These are phyloP conservation scores for Botryococcus braunii DNA, from an alignment of 163 green algal genomes.

Conservation along the genomic window DNA sequence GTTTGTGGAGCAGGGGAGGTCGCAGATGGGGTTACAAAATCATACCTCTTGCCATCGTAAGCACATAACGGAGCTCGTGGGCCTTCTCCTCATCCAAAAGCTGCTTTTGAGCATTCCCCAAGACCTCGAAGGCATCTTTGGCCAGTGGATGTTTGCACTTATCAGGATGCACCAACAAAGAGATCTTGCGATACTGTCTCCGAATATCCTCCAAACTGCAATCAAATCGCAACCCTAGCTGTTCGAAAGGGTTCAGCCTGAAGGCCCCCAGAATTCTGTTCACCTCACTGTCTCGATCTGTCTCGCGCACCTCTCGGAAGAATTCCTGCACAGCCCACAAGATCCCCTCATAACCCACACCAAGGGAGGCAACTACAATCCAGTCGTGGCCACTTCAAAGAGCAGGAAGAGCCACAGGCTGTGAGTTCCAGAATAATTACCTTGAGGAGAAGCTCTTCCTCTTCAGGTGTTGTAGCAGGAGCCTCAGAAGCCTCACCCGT, in stretches of 20 bases:
- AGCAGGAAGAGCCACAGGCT: too few relatives aligned
- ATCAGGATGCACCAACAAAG: conserved; percentile 92
- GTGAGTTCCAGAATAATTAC: too few relatives aligned
- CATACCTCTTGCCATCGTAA: conserved; percentile 59
- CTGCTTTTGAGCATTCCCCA: conserved; percentile 69
- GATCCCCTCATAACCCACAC: too few relatives aligned
- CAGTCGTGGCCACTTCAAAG: too few relatives aligned
- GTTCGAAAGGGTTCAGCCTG: conserved; percentile 96
- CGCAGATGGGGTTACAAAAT: not conserved
- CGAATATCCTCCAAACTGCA: conserved; percentile 67
- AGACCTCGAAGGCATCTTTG: conserved; percentile 77
- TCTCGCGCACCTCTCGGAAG: conserved; percentile 25
- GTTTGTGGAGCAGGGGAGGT: not conserved
- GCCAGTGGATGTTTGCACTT: conserved; percentile 90
- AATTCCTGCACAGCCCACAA: conserved; percentile 35
- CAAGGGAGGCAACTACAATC: too few relatives aligned
- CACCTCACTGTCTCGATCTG: conserved; percentile 90
- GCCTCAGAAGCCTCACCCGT: too few relatives aligned
- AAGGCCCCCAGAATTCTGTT: conserved; percentile 85
- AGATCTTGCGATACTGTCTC: conserved; percentile 59
- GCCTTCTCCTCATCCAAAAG: conserved; percentile 65
- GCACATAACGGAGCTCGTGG: conserved; percentile 46
- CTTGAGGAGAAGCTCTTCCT: too few relatives aligned
- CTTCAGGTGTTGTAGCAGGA: too few relatives aligned
- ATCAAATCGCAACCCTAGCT: conserved; percentile 82